Percentiles rank a stretch among this genome's conserved stretches.
Conservation (phyloP, 805 yeast species). For the Yamadazyma philogaea region DNA sequence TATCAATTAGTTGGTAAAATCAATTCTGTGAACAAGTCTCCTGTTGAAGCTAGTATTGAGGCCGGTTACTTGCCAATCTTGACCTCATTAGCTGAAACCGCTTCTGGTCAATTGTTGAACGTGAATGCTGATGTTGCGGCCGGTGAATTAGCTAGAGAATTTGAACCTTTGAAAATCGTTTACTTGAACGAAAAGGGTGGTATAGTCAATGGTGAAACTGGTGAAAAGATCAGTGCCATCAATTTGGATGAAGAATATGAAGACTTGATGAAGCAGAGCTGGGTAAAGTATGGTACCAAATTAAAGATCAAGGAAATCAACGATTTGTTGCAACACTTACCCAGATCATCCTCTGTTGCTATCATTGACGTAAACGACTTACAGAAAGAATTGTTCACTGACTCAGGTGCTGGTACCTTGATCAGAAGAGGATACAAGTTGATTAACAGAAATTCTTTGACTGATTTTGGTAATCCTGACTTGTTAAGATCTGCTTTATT, state of each 20-base stretch:
- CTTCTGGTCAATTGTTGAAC: slow-evolving; percentile 93
- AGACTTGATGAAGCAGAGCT: slow-evolving; percentile 81
- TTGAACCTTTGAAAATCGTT: slow-evolving; percentile 95
- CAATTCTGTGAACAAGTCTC: slow-evolving; percentile 75
- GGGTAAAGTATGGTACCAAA: slow-evolving; percentile 99
- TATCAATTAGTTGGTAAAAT: slow-evolving; percentile 92
- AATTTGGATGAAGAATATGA: slow-evolving; percentile 97
- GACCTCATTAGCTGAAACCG: slow-evolving; percentile 94
- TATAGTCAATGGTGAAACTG: slow-evolving; percentile 85
- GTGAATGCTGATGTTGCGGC: slow-evolving; percentile 99
- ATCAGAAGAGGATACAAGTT: slow-evolving; percentile 96
- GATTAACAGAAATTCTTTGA: slow-evolving; percentile 62
- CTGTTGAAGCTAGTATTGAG: slow-evolving; percentile 87
- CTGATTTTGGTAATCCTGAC: slow-evolving; percentile 72
- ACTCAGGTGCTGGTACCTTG: slow-evolving; percentile 98
- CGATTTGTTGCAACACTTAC: slow-evolving; percentile 88
- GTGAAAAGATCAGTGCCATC: slow-evolving; percentile 84
- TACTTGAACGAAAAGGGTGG: slow-evolving; percentile 98
- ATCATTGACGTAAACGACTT: slow-evolving; percentile 92
- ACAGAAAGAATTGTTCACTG: slow-evolving; percentile 96
- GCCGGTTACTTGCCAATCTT: slow-evolving; percentile 97
- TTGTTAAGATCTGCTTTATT: slow-evolving; percentile 70
- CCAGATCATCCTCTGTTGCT: slow-evolving; percentile 96
- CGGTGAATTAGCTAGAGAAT: slow-evolving; percentile 93
- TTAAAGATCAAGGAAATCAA: slow-evolving; percentile 94